Percentiles rank a stretch among this genome's conserved stretches.
Conservation (phyloP, 768 basidiomycete species). For the Gloeophyllum trabeum region DNA sequence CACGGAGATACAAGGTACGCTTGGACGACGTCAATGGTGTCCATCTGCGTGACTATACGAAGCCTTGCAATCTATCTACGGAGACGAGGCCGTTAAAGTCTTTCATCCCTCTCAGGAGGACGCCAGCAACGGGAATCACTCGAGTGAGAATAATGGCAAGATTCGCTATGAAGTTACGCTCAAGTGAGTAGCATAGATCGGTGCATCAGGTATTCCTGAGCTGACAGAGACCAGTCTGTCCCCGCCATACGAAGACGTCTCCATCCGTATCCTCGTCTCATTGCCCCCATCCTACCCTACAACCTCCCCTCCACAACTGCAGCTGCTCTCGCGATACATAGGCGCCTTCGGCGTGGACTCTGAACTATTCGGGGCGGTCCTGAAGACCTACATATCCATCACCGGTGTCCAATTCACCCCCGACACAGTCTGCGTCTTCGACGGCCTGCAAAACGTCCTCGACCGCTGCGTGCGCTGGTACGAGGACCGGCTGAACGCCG, state of each 20-base stretch:
- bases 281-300: constrained; percentile 48
- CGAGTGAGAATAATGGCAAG: constrained; percentile 14
- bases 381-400: constrained; percentile 72
- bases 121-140: constrained; percentile 10
- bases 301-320: constrained; percentile 65
- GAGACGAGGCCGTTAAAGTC: constrained; percentile 48
- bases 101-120: constrained; percentile 32
- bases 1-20: constrained; percentile 33
- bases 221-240: constrained; percentile 26
- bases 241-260: constrained; percentile 27
- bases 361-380: constrained; percentile 60
- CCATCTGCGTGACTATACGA: constrained; percentile 6
- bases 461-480: constrained; percentile 66
- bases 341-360: constrained; percentile 71
- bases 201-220: not conserved
- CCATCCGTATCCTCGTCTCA: constrained; percentile 28
- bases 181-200: constrained; percentile 34
- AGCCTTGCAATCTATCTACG: constrained; percentile 82
- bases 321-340: constrained; percentile 76
- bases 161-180: constrained; percentile 58
- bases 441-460: constrained; percentile 68
- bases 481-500: constrained; percentile 45
- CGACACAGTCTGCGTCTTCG: constrained; percentile 75
- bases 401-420: constrained; percentile 69
- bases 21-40: constrained; percentile 6